These are phyloP conservation scores for Trypanosoma mega DNA, from an alignment of 208 protist genomes.

Conservation along the genomic window DNA sequence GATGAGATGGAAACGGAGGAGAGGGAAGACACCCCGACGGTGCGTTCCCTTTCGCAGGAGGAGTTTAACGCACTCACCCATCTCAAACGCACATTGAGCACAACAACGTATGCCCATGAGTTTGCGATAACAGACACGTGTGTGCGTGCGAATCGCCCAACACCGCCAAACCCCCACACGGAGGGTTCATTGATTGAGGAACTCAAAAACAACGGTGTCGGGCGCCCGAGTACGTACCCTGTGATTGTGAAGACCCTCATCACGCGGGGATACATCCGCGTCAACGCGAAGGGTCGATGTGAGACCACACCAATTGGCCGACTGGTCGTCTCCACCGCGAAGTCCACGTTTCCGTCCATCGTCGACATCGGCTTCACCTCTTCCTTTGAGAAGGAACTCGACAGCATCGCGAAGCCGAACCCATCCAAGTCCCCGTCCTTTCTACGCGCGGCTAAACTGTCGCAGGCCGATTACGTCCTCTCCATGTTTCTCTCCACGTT, in stretches of 20 bases:
- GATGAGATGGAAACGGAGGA: conserved; percentile 52
- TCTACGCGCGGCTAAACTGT: conserved; percentile 24
- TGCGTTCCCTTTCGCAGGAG: conserved; percentile 68
- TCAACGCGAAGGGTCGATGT: conserved; percentile 70
- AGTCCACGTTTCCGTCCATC: conserved; percentile 84
- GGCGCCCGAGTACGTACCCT: conserved; percentile 89
- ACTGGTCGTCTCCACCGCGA: conserved; percentile 67
- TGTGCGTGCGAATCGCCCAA: conserved; percentile 55
- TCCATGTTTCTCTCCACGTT: conserved; percentile 83
- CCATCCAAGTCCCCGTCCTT: conserved; percentile 4
- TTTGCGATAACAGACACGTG: conserved; percentile 39
- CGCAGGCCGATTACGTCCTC: conserved; percentile 81
- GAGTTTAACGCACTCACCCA: conserved; percentile 74
- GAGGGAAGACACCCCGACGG: conserved; percentile 37
- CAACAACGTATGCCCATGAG: conserved; percentile 1
- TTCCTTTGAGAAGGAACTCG: conserved; percentile 86
- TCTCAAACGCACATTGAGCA: conserved; percentile 26
- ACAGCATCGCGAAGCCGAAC: conserved; percentile 81
- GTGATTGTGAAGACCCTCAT: conserved; percentile 89
- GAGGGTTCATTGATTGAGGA: conserved; percentile 88
- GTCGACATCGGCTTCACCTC: conserved; percentile 90
- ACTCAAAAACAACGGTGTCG: conserved; percentile 85
- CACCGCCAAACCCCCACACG: conserved; percentile 71
- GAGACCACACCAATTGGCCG: conserved; percentile 80
- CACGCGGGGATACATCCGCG: conserved; percentile 78